Evolutionary conservation across 2,329 filamentous ascomycete genomes (phyloP).

Genomic region (Aureobasidium zeae): DNA sequence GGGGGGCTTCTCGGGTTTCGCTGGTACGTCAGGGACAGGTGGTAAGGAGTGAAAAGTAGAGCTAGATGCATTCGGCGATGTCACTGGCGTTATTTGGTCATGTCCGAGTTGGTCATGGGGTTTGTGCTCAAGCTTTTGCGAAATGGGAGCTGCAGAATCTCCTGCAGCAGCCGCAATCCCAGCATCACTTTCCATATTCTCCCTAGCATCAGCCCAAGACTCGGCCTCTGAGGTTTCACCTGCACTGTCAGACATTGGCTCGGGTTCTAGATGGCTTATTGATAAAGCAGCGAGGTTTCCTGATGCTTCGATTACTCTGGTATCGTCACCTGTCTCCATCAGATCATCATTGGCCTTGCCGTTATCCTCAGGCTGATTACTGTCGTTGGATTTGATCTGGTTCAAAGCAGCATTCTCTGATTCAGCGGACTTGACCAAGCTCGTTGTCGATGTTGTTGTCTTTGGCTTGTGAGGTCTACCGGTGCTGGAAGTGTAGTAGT

Average conservation of each 20-base stretch:
- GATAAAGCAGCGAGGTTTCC: background rate
- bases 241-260: constrained; percentile 7
- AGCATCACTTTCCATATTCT: constrained; percentile 19
- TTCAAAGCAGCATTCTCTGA: background rate
- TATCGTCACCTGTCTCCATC: constrained; percentile 9
- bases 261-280: constrained; percentile 33
- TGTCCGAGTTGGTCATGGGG: too few species aligned
- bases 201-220: constrained; percentile 20
- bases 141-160: background rate
- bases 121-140: background rate
- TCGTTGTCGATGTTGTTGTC: constrained; percentile 33
- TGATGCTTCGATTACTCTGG: constrained; percentile 5
- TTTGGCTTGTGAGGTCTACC: constrained; percentile 52
- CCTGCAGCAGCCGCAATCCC: constrained; percentile 10
- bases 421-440: background rate
- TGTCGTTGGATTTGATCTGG: background rate
- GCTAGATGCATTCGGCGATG: background rate
- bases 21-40: constrained; percentile 44
- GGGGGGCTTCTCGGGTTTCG: constrained; percentile 44
- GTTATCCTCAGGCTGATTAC: too few species aligned
- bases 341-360: background rate
- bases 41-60: constrained; percentile 28
- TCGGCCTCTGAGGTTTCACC: constrained; percentile 12
- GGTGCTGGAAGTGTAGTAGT: constrained; percentile 83
- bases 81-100: background rate